These are phyloP conservation scores for Kluyveromyces marxianus DNA, from an alignment of 1,139 yeast genomes.

Conservation along the genomic window DNA sequence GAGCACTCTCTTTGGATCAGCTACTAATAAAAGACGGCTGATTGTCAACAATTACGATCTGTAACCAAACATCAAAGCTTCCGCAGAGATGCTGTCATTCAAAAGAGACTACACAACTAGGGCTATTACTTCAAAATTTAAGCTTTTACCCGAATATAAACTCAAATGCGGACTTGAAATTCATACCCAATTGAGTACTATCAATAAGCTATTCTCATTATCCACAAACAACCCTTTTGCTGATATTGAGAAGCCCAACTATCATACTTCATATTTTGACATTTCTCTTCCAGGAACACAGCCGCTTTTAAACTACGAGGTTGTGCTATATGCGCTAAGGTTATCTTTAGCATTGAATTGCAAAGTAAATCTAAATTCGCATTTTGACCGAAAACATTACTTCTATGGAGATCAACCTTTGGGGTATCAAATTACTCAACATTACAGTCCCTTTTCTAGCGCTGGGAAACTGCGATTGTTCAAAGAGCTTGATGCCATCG, in stretches of 20 bases:
- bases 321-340: constrained; percentile 59
- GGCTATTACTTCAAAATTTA: constrained; percentile 2
- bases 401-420: constrained; percentile 95
- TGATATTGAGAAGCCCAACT: constrained; percentile 51
- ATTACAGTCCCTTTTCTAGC: constrained; percentile 68
- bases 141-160: constrained; percentile 20
- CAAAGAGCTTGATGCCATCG: constrained; percentile 47
- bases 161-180: constrained; percentile 88
- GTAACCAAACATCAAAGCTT: too few species aligned
- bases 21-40: too few species aligned
- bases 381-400: constrained; percentile 91
- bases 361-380: constrained; percentile 45
- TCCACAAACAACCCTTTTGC: constrained; percentile 39
- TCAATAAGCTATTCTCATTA: constrained; percentile 65
- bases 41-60: too few species aligned
- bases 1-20: too few species aligned
- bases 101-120: constrained; percentile 3
- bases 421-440: constrained; percentile 95
- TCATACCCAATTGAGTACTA: constrained; percentile 79
- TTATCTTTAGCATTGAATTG: constrained; percentile 70
- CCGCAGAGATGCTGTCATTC: background rate
- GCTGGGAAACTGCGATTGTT: constrained; percentile 51
- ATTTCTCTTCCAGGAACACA: constrained; percentile 90
- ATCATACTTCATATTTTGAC: constrained; percentile 72
- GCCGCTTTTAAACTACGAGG: constrained; percentile 74